These are phyloP conservation scores for Collybia nuda DNA, from an alignment of 768 basidiomycete species.

Conservation along the genomic window DNA sequence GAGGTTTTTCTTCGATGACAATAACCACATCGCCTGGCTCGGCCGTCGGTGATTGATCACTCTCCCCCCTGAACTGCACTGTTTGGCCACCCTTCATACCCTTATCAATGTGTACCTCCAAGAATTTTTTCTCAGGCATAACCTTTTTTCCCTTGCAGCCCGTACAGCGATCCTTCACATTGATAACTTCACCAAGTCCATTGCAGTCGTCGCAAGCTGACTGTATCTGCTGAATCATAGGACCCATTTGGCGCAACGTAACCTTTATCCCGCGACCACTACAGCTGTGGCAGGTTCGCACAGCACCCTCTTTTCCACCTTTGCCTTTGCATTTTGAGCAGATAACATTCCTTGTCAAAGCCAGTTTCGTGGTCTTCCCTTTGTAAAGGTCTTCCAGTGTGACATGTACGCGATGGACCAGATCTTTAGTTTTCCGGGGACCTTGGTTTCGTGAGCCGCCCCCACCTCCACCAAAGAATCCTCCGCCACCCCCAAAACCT, in stretches of 20 bases:
- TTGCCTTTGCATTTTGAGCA: slow-evolving; percentile 94
- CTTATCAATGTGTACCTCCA: slow-evolving; percentile 98
- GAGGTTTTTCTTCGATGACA: slow-evolving; percentile 90
- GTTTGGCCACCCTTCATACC: slow-evolving; percentile 96
- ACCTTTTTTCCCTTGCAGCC: slow-evolving; percentile 96
- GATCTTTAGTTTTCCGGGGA: slow-evolving; percentile 94
- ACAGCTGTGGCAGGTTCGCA: slow-evolving; percentile 75
- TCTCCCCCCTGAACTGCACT: slow-evolving; percentile 86
- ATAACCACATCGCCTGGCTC: slow-evolving; percentile 95
- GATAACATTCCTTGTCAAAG: slow-evolving; percentile 92
- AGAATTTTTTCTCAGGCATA: slow-evolving; percentile 89
- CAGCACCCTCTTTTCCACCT: slow-evolving; percentile 97
- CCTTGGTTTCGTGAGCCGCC: slow-evolving; percentile 60
- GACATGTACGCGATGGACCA: slow-evolving; percentile 94
- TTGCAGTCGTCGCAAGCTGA: slow-evolving; percentile 91
- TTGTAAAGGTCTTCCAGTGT: slow-evolving; percentile 99
- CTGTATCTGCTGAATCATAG: slow-evolving; percentile 99
- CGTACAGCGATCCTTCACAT: slow-evolving; percentile 88
- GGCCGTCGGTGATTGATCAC: slow-evolving; percentile 86
- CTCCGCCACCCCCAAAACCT: slow-evolving; percentile 65
- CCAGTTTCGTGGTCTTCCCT: slow-evolving; percentile 97
- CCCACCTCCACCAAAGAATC: slow-evolving; percentile 73
- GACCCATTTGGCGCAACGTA: slow-evolving; percentile 95
- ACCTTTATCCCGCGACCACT: slow-evolving; percentile 89
- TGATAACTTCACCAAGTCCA: slow-evolving; percentile 95